A percentile compares a stretch with the other conserved stretches of the same genome.
phyloP scores from a whole-genome alignment of 2,329 filamentous ascomycete species.

The Claviceps pazoutovae region DNA sequence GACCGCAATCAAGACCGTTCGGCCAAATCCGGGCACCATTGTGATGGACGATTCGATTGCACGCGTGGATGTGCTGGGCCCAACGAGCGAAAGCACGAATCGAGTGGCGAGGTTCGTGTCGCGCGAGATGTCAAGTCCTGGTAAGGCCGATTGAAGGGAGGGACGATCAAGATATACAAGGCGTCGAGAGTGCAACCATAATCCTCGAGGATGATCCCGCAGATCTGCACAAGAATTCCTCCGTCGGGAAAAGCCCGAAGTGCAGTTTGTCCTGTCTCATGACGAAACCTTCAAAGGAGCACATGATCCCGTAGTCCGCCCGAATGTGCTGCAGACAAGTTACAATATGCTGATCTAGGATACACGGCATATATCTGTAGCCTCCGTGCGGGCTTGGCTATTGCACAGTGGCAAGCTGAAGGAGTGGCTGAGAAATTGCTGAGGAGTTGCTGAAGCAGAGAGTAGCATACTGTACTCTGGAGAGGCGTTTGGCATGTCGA shows the following conservation, averaged over 20 bases:
- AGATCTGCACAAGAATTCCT: neutral
- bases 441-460: too few species aligned
- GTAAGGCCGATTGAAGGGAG: neutral
- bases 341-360: neutral
- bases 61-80: neutral
- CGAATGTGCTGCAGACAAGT: neutral
- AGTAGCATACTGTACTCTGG: neutral
- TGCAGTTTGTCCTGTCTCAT: neutral
- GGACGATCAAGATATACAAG: neutral
- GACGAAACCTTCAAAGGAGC: neutral
- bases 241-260: neutral
- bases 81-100: too few species aligned
- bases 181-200: too few species aligned
- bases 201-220: neutral
- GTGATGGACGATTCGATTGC: neutral
- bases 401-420: neutral
- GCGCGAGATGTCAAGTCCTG: neutral
- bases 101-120: neutral
- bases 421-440: too few species aligned
- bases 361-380: neutral
- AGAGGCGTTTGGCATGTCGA: neutral
- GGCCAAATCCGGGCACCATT: neutral
- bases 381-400: neutral
- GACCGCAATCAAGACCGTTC: neutral
- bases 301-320: neutral